phyloP scores from a whole-genome alignment of 2,329 filamentous ascomycete species.

The Nemania sp. region DNA sequence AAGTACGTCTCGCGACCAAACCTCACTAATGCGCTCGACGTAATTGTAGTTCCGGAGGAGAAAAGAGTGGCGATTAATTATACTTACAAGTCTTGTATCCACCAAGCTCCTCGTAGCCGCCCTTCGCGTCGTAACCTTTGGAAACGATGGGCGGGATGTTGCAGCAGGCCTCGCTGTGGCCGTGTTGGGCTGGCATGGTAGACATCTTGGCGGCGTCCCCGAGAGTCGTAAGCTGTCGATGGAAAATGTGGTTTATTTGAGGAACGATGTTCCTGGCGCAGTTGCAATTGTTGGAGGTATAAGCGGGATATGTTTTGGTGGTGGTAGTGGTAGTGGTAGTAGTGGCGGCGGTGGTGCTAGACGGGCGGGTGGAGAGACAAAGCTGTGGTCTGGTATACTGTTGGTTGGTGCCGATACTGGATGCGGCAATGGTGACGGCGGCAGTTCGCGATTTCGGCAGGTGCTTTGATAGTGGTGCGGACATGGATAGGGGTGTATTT shows the following conservation, averaged over 20 bases:
- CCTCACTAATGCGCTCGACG: background rate
- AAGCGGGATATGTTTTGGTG: slow-evolving; percentile 29
- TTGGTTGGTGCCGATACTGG: slow-evolving; percentile 34
- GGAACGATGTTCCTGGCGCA: slow-evolving; percentile 37
- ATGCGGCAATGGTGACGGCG: slow-evolving; percentile 33
- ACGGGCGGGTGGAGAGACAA: slow-evolving; percentile 27
- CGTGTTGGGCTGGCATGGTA: slow-evolving; percentile 63
- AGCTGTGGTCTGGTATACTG: slow-evolving; percentile 11
- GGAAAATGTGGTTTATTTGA: slow-evolving; percentile 22
- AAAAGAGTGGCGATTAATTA: background rate
- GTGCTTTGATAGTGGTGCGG: slow-evolving; percentile 22
- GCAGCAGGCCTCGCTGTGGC: slow-evolving; percentile 68
- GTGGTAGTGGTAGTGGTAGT: background rate
- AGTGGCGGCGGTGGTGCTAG: slow-evolving; percentile 3
- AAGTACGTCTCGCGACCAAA: no score
- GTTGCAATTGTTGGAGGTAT: slow-evolving; percentile 22
- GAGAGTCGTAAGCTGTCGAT: slow-evolving; percentile 25
- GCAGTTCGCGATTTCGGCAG: slow-evolving; percentile 31
- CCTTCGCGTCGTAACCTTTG: slow-evolving; percentile 66
- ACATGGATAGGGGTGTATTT: slow-evolving; percentile 20
- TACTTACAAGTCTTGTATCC: slow-evolving; percentile 65
- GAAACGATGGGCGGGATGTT: slow-evolving; percentile 69
- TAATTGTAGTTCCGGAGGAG: background rate
- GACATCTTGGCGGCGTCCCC: slow-evolving; percentile 56
- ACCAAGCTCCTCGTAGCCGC: slow-evolving; percentile 67